Evolutionary conservation across 345 rosid genomes (phyloP).

Genomic region (Rhizophora mangle): DNA sequence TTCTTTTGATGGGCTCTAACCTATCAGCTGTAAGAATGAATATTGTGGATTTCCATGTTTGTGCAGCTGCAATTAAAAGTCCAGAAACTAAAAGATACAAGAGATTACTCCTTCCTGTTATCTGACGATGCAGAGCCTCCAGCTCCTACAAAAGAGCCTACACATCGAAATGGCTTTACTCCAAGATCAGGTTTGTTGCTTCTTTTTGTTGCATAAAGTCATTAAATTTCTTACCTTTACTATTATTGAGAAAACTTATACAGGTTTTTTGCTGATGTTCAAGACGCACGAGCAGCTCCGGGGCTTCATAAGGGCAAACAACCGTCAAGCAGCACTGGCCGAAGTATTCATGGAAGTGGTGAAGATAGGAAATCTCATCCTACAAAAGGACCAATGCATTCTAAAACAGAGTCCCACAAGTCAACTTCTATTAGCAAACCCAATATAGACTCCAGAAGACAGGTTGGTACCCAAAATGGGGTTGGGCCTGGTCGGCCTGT

Average conservation of each 20-base stretch:
- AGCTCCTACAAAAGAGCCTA: slow-evolving; percentile 50
- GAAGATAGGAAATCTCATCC: slow-evolving; percentile 49
- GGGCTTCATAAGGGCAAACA: slow-evolving; percentile 45
- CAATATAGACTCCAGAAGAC: slow-evolving; percentile 47
- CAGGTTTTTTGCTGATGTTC: slow-evolving; percentile 64
- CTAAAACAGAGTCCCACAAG: slow-evolving; percentile 38
- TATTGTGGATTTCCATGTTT: slow-evolving; percentile 5
- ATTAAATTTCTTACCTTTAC: slow-evolving; percentile 11
- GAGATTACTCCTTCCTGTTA: slow-evolving; percentile 88
- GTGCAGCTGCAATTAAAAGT: slow-evolving; percentile 56
- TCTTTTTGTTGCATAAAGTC: slow-evolving; percentile 21
- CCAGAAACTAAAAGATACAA: slow-evolving; percentile 62
- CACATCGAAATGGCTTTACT: slow-evolving; percentile 30
- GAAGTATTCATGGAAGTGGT: slow-evolving; percentile 35
- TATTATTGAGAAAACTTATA: slow-evolving; percentile 58
- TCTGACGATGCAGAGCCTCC: slow-evolving; percentile 73
- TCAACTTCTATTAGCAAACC: slow-evolving; percentile 38
- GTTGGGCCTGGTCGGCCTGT: slow-evolving; percentile 41
- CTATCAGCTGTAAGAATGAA: background rate
- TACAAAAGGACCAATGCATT: slow-evolving; percentile 32
- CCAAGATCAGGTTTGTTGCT: slow-evolving; percentile 47
- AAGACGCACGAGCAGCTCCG: slow-evolving; percentile 66
- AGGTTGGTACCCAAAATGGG: slow-evolving; percentile 25
- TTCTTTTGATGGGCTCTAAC: background rate
- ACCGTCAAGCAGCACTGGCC: slow-evolving; percentile 37